A percentile compares a stretch with the other conserved stretches of the same genome.
Evolutionary conservation across 768 basidiomycete species (phyloP).

Genomic region (Hortiboletus flavorubellus): DNA sequence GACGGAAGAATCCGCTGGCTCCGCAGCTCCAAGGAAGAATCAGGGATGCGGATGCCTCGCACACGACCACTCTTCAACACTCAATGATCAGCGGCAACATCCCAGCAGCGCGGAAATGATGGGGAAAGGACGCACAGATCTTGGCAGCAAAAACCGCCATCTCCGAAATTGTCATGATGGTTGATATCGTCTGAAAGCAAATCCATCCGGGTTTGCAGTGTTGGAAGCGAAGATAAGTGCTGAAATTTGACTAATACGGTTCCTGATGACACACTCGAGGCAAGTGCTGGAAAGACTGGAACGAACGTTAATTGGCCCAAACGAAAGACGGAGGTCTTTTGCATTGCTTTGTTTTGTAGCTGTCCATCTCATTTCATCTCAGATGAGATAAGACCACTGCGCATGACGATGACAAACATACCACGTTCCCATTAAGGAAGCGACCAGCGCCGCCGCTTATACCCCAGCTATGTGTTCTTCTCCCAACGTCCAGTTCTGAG

Average conservation of each 20-base stretch:
- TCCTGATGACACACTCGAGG: too few species aligned
- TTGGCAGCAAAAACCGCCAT: not conserved
- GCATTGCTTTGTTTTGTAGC: too few species aligned
- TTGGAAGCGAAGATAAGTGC: not conserved
- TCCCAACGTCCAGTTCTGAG: not conserved
- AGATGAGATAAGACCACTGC: not conserved
- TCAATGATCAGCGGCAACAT: not conserved
- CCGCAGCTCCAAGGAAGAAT: not conserved
- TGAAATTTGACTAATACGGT: too few species aligned
- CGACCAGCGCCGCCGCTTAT: not conserved
- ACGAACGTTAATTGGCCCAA: too few species aligned
- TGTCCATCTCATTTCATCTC: not conserved
- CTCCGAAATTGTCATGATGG: too few species aligned
- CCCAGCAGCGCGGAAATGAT: not conserved
- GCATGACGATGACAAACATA: not conserved
- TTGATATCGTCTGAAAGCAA: not conserved
- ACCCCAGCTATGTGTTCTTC: not conserved
- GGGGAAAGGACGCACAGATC: not conserved
- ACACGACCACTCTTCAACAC: not conserved
- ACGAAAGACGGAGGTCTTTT: not conserved
- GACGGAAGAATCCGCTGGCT: not conserved
- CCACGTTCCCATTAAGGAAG: too few species aligned
- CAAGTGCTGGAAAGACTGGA: too few species aligned
- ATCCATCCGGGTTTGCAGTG: not conserved
- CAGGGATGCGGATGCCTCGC: too few species aligned